These are phyloP conservation scores for Blastobotrys proliferans DNA, from an alignment of 1,139 yeast species.

Conservation along the genomic window DNA sequence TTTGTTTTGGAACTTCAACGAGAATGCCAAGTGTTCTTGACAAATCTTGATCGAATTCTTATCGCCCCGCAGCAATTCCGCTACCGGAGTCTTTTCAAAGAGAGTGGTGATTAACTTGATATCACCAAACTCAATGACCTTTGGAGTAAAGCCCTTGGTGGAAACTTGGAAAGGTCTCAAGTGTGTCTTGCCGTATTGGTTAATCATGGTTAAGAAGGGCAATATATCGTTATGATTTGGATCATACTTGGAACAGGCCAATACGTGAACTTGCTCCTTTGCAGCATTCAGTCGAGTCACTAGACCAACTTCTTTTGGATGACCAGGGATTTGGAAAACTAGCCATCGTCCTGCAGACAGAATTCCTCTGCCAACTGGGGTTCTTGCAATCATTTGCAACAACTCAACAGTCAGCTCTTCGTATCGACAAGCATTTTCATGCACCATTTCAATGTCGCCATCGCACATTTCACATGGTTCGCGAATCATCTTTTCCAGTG, in stretches of 20 bases:
- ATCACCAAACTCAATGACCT: slow-evolving; percentile 43
- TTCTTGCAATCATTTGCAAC: slow-evolving; percentile 45
- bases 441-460: slow-evolving; percentile 43
- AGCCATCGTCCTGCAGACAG: slow-evolving; percentile 58
- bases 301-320: slow-evolving; percentile 43
- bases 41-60: slow-evolving; percentile 43
- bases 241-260: slow-evolving; percentile 12
- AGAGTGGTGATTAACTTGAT: slow-evolving; percentile 52
- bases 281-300: slow-evolving; percentile 26
- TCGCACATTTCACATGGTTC: slow-evolving; percentile 40
- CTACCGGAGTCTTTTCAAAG: slow-evolving; percentile 40
- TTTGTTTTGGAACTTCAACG: slow-evolving; percentile 43
- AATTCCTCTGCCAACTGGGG: slow-evolving; percentile 46
- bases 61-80: slow-evolving; percentile 45
- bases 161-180: slow-evolving; percentile 30
- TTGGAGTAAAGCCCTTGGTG: slow-evolving; percentile 35
- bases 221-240: slow-evolving; percentile 12
- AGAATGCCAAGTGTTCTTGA: slow-evolving; percentile 39
- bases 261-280: slow-evolving; percentile 14
- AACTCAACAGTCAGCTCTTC: slow-evolving; percentile 41
- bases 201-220: slow-evolving; percentile 51
- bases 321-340: slow-evolving; percentile 49
- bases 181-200: slow-evolving; percentile 32
- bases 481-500: slow-evolving; percentile 43
- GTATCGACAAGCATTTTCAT: slow-evolving; percentile 45